Base-by-base conservation (phyloP, 768 basidiomycete species). In the Ramaria rubella region DNA sequence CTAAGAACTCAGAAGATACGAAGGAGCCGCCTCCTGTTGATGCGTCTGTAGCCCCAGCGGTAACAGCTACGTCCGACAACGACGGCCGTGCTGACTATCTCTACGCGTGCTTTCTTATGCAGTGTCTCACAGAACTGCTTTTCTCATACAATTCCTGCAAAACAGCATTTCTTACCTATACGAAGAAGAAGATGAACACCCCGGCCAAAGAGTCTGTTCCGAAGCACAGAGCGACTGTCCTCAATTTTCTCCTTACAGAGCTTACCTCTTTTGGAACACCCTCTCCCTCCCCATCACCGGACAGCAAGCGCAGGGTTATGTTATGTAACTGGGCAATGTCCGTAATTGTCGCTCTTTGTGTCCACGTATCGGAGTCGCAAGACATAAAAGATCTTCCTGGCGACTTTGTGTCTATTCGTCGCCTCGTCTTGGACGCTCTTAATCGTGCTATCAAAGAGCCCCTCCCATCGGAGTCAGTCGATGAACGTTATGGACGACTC, bases 61-160 rank as follows among this genome's bases (percentile, higher is more conserved):
- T 52, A 4, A 23, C 42, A 15, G 40, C 43, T 15, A 33, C 55
- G 23, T 29, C 36, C 9, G 55, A 58, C 12, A 33, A 55, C 55
- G 59, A 55, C 49, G 63, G 65, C 45, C 64, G 63, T 56, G 64
- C 59, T 40, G 67, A 73, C 62, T 72, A 72, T 54, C 75, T 71
- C 70, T 90, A 88, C 63, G 75, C 80, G 15, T 88, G 85, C 64
- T 92, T 94, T 77, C 72, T 92, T 60, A 91, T 94, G 87, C 90
- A 94, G 67, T 87, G 85, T 61, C 75, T 97, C 45, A 90, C 93
- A 2, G 96, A 99, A 71, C 74, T 98, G 9, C 72, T 96, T 12
- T 91, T 95, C 59, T 97, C 93, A 12, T 99, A 98, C 64, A 87
- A 93, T 62, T 69, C 83, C 5, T 94, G 92, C 81, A 99, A 98